These are phyloP conservation scores for Calamus simplicifolius DNA, from an alignment of 176 grass and related monocot genomes.

Conservation along the genomic window DNA sequence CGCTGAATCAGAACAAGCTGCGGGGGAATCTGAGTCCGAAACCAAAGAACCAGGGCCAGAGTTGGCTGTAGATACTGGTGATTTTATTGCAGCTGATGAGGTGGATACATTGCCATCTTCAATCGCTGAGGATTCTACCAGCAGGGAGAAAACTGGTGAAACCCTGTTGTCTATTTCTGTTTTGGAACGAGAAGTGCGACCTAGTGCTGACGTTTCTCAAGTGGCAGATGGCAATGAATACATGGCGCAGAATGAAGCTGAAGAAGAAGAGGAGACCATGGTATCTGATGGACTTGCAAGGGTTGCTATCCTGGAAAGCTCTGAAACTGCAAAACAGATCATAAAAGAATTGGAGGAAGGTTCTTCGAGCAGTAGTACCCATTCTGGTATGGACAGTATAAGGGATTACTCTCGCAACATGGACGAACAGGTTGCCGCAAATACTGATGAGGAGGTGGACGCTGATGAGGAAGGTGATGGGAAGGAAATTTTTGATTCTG, in stretches of 20 bases:
- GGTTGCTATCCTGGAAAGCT: slow-evolving; percentile 19
- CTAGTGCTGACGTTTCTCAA: background rate
- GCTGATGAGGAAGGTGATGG: slow-evolving; percentile 20
- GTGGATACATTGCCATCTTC: too few species aligned
- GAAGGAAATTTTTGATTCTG: slow-evolving; percentile 29
- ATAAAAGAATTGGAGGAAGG: slow-evolving; percentile 9
- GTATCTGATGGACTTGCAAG: slow-evolving; percentile 12
- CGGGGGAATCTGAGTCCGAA: too few species aligned
- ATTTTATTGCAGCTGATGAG: too few species aligned
- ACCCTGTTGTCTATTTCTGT: too few species aligned
- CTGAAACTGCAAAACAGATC: slow-evolving; percentile 16
- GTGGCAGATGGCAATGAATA: slow-evolving; percentile 1
- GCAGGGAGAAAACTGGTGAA: too few species aligned
- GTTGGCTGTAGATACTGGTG: too few species aligned
- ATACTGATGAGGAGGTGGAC: slow-evolving; percentile 28
- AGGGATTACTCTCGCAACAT: too few species aligned
- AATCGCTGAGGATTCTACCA: too few species aligned
- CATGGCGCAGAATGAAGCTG: background rate
- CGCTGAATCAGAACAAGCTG: too few species aligned
- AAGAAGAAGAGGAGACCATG: slow-evolving; percentile 6
- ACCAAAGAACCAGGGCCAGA: too few species aligned
- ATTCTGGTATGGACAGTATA: too few species aligned
- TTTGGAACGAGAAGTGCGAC: background rate
- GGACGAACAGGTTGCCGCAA: background rate
- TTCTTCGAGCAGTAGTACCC: too few species aligned